phyloP scores from a whole-genome alignment of 164 flowering plant genomes.

The Magnolia kwangsiensis region DNA sequence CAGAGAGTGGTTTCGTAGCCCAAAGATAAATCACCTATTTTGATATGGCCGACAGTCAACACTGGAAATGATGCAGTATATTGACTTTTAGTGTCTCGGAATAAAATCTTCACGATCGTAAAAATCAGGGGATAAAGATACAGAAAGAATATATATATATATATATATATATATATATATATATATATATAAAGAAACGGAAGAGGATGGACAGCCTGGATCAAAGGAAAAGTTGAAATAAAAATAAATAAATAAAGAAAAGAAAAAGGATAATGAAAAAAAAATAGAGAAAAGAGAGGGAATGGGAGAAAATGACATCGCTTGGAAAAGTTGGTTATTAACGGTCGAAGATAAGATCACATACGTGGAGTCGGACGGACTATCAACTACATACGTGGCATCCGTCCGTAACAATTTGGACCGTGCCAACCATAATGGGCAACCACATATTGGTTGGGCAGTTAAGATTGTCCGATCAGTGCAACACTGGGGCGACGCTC shows the following conservation, averaged over 20 bases:
- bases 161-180: too few relatives aligned
- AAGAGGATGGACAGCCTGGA: conserved; percentile 5
- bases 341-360: conserved; percentile 12
- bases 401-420: too few relatives aligned
- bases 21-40: too few relatives aligned
- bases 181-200: too few relatives aligned
- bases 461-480: too few relatives aligned
- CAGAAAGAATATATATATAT: background rate
- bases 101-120: conserved; percentile 9
- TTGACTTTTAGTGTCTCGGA: conserved; percentile 16
- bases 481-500: too few relatives aligned
- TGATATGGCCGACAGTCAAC: conserved; percentile 4
- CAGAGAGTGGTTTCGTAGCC: too few relatives aligned
- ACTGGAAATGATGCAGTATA: conserved; percentile 7
- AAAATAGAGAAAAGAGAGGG: conserved; percentile 1
- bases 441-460: too few relatives aligned
- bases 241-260: too few relatives aligned
- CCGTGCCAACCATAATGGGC: too few relatives aligned
- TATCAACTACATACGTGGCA: too few relatives aligned
- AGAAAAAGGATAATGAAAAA: background rate
- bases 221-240: background rate
- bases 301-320: conserved; percentile 6
- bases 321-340: conserved; percentile 22
- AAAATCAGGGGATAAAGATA: background rate
- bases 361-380: too few relatives aligned